A percentile compares a stretch with the other conserved stretches of the same genome.
phyloP scores from a whole-genome alignment of 768 basidiomycete species.

The Suillus fuscotomentosus region DNA sequence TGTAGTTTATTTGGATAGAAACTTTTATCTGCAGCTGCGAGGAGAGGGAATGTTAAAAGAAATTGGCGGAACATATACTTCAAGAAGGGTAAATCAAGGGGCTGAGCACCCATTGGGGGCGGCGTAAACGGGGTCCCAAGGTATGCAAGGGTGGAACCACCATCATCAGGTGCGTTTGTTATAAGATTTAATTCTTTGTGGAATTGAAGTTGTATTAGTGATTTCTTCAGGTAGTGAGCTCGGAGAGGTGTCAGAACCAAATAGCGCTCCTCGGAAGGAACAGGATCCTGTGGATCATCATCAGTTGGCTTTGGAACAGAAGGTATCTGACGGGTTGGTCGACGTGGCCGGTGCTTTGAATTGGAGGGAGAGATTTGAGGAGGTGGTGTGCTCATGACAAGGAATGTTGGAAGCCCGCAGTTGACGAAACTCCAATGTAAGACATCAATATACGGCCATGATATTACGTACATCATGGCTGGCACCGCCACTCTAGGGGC shows the following conservation, averaged over 20 bases:
- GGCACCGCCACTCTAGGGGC: not conserved
- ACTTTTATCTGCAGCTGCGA: conserved; percentile 81
- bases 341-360: conserved; percentile 3
- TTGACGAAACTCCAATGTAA: not conserved
- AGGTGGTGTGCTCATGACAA: not conserved
- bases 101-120: conserved; percentile 55
- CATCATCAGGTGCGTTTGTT: conserved; percentile 42
- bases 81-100: conserved; percentile 81
- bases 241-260: conserved; percentile 75
- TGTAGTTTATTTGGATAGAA: conserved; percentile 96
- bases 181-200: conserved; percentile 72
- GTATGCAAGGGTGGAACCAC: conserved; percentile 71
- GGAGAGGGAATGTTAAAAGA: conserved; percentile 93
- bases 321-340: conserved; percentile 14
- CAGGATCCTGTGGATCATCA: not conserved
- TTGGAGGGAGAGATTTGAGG: not conserved
- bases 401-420: not conserved
- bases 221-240: conserved; percentile 98
- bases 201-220: conserved; percentile 86
- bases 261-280: conserved; percentile 1
- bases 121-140: conserved; percentile 87
- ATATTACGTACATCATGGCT: conserved; percentile 7
- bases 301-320: not conserved
- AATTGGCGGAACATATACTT: conserved; percentile 91
- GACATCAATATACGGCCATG: not conserved